These are phyloP conservation scores for Pueraria montana DNA, from an alignment of 306 rosid species.

Conservation along the genomic window DNA sequence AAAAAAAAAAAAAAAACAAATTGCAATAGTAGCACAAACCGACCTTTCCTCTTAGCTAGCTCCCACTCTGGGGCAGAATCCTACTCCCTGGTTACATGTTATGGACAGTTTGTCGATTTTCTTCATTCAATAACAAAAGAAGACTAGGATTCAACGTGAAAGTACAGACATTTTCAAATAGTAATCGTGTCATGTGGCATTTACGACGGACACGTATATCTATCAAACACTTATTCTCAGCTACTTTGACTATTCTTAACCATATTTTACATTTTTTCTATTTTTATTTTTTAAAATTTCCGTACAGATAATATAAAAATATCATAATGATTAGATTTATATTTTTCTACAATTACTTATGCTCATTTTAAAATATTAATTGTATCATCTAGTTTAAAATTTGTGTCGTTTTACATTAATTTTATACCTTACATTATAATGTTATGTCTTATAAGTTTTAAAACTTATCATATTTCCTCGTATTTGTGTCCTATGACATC, in stretches of 20 bases:
- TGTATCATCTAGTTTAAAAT: neutral
- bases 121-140: neutral
- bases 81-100: neutral
- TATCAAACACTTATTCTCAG: neutral
- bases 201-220: neutral
- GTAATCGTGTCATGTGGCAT: neutral
- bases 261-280: neutral
- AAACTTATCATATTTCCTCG: too few relatives aligned
- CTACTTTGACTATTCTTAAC: neutral
- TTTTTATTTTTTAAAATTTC: neutral
- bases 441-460: too few relatives aligned
- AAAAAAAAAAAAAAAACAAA: too few relatives aligned
- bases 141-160: neutral
- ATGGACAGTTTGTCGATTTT: constrained; percentile 9
- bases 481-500: too few relatives aligned
- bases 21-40: neutral
- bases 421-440: neutral
- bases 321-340: neutral
- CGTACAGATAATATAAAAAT: neutral
- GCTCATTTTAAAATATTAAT: neutral
- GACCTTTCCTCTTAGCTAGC: neutral
- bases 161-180: constrained; percentile 1
- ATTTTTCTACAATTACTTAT: neutral
- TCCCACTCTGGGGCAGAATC: neutral
- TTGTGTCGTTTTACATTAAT: neutral